These are phyloP conservation scores for Aschersonia sp. DNA, from an alignment of 2,329 filamentous ascomycete species.

Conservation along the genomic window DNA sequence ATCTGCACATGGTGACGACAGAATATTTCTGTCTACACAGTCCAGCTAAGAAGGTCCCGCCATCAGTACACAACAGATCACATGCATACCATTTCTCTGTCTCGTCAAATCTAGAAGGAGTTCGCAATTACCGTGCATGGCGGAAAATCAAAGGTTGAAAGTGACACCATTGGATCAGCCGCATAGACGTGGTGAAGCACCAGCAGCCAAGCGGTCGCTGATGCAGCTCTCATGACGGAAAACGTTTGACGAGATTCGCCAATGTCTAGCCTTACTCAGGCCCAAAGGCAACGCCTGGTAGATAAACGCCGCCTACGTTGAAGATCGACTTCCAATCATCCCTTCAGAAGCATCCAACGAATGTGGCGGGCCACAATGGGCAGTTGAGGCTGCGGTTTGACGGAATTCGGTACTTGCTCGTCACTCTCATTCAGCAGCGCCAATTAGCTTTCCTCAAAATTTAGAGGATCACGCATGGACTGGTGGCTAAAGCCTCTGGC, in stretches of 20 bases:
- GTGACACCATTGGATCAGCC: neutral
- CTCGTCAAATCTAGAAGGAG: neutral
- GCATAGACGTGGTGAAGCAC: neutral
- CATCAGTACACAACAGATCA: neutral
- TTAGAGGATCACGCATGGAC: too few relatives aligned
- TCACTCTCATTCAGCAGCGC: too few relatives aligned
- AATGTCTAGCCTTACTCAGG: too few relatives aligned
- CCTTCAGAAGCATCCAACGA: neutral
- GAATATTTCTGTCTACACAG: neutral
- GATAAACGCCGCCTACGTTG: neutral
- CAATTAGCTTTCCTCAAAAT: too few relatives aligned
- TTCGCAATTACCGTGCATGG: slow-evolving; percentile 1
- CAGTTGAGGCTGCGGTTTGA: neutral
- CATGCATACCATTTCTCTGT: neutral
- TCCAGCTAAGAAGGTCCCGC: neutral
- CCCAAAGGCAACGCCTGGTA: too few relatives aligned
- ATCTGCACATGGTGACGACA: neutral
- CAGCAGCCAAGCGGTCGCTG: neutral
- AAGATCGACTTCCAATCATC: neutral
- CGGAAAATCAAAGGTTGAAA: slow-evolving; percentile 1
- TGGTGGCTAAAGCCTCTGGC: too few relatives aligned
- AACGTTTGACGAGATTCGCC: neutral
- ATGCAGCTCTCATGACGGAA: neutral
- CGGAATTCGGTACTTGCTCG: too few relatives aligned
- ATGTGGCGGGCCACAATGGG: neutral